These are phyloP conservation scores for Zygosaccharomyces sapae DNA, from an alignment of 1,139 yeast genomes.

Conservation along the genomic window DNA sequence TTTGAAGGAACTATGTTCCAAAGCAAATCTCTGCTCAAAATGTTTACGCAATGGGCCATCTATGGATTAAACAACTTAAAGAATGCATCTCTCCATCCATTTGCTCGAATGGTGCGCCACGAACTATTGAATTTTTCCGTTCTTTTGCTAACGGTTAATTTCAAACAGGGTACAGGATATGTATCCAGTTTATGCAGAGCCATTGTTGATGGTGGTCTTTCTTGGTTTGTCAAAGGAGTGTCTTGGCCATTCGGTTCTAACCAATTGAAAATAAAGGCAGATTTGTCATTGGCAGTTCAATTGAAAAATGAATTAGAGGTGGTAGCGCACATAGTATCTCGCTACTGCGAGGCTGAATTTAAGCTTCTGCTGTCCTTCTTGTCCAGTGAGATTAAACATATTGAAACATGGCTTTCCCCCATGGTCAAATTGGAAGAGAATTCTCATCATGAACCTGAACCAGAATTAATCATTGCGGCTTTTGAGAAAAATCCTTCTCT, in stretches of 20 bases:
- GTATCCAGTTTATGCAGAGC: constrained; percentile 46
- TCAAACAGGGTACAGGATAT: constrained; percentile 44
- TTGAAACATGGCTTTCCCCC: constrained; percentile 79
- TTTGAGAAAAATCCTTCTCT: constrained; percentile 66
- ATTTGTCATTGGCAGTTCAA: constrained; percentile 54
- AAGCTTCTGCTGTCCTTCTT: constrained; percentile 47
- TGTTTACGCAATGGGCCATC: constrained; percentile 61
- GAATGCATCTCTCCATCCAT: constrained; percentile 75
- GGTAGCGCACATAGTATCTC: constrained; percentile 16
- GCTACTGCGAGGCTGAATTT: constrained; percentile 23
- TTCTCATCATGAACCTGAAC: constrained; percentile 24
- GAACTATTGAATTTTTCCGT: constrained; percentile 69
- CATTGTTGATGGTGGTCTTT: constrained; percentile 62
- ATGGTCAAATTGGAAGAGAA: constrained; percentile 45
- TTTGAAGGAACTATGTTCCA: constrained; percentile 77
- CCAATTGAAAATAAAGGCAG: constrained; percentile 65
- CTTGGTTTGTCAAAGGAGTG: constrained; percentile 69
- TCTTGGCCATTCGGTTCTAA: constrained; percentile 86
- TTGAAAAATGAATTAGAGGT: constrained; percentile 40
- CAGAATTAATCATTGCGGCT: constrained; percentile 44
- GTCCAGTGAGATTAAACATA: constrained; percentile 67
- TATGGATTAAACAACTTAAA: constrained; percentile 54
- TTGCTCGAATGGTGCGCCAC: constrained; percentile 68
- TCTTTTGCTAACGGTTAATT: constrained; percentile 58
- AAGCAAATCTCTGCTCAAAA: constrained; percentile 64